These are phyloP conservation scores for Sanghuangporus baumii DNA, from an alignment of 1,284 basidiomycete genomes.

Conservation along the genomic window DNA sequence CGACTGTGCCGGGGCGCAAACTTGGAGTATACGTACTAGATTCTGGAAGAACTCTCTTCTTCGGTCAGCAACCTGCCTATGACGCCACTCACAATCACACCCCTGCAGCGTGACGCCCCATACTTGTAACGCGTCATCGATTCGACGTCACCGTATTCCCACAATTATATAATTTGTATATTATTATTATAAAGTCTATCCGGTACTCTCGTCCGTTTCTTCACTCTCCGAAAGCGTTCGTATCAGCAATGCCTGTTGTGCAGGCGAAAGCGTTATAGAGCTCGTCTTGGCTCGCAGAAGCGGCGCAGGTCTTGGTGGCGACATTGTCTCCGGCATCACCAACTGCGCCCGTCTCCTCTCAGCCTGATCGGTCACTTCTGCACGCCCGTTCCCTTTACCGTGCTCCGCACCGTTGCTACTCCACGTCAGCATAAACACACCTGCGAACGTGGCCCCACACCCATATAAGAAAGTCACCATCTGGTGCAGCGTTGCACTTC, in stretches of 20 bases:
- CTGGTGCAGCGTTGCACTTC: slow-evolving; percentile 71
- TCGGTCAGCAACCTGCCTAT: background rate
- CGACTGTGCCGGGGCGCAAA: too few relatives aligned
- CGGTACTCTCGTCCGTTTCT: background rate
- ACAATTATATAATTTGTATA: background rate
- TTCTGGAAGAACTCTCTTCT: too few relatives aligned
- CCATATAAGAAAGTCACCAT: slow-evolving; percentile 85
- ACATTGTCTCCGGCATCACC: slow-evolving; percentile 36
- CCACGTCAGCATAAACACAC: slow-evolving; percentile 81
- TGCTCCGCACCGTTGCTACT: slow-evolving; percentile 23
- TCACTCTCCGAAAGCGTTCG: slow-evolving; percentile 7
- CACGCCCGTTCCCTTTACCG: slow-evolving; percentile 24
- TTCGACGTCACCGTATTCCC: background rate
- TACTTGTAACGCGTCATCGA: background rate
- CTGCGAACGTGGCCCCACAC: slow-evolving; percentile 76
- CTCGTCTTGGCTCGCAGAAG: slow-evolving; percentile 47
- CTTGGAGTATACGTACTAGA: background rate
- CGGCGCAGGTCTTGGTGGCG: slow-evolving; percentile 23
- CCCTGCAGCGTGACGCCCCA: background rate
- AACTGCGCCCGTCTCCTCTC: slow-evolving; percentile 39
- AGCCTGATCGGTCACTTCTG: slow-evolving; percentile 25
- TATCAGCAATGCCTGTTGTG: slow-evolving; percentile 34
- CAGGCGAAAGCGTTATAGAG: slow-evolving; percentile 60
- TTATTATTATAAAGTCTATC: background rate
- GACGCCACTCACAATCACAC: background rate